Evolutionary conservation across 1,284 basidiomycete species (phyloP), one percentile per base, ranked within the genome.

Genomic region (Sporisorium graminicola): DNA sequence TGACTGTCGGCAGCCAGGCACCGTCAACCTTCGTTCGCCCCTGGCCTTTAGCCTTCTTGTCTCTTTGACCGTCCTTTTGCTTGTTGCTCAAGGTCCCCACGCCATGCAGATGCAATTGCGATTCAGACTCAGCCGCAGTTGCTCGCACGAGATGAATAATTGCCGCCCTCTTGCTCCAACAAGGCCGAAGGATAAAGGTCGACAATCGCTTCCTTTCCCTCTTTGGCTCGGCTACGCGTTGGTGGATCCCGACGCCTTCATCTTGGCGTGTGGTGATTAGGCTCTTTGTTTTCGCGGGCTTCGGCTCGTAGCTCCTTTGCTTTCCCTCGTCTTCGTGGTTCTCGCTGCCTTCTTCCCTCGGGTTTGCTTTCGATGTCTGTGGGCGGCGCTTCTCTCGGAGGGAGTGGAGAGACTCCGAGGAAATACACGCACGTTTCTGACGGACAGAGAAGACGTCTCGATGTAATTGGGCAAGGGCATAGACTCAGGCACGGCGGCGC

Each of bases 401-500:
- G n/a, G n/a, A n/a, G n/a, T n/a, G n/a, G n/a, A n/a, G n/a, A n/a
- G n/a, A n/a, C n/a, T n/a, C n/a, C n/a, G n/a, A n/a, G n/a, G n/a
- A n/a, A n/a, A n/a, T n/a, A n/a, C n/a, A n/a, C n/a, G n/a, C n/a
- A n/a, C n/a, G n/a, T n/a, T n/a, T n/a, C n/a, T n/a, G n/a, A n/a
- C n/a, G n/a, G 35, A 35, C 35, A 35, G 14, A 35, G 35, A 13
- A 35, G 35, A 31, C 35, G 3, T 35, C 8, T 35, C 12, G 35
- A 35, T n/a, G n/a, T n/a, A 35, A 3, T 35, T 14, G 35, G 35
- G 35, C 35, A n/a, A n/a, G n/a, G n/a, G n/a, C n/a, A n/a, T 1
- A 40, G n/a, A 43, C 40, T 43, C 40, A 43, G 40, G 40, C 40
- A 43, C 40, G 40, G 40, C 40, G n/a, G n/a, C n/a, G 40, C n/a